Evolutionary conservation across 208 protist species (phyloP), one percentile per base, ranked within the genome.

Genomic region (Leishmania guyanensis): DNA sequence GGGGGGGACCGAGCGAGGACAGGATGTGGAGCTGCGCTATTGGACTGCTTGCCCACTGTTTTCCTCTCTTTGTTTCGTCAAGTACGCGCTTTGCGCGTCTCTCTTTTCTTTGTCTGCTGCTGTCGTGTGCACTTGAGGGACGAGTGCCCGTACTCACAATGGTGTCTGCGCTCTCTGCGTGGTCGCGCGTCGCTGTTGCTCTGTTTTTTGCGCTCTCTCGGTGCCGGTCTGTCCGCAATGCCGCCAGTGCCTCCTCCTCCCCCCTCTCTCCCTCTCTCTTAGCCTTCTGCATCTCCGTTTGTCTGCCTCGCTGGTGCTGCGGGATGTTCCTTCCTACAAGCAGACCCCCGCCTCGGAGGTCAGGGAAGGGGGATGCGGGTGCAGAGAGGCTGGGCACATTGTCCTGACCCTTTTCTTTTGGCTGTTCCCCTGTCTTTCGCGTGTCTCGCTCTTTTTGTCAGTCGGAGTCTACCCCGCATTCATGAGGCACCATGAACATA

Each of bases 41-140:
- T 12, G 68, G 43, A 51, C 68, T 72, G 17, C 43, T 53, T 39
- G 68, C 68, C 43, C 10, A n/a, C 43, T 51, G 71, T 3, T 60
- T 39, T 26, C 70, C 48, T 56, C 5, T 26, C 3, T 33, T 36
- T 75, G 69, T 54, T 20, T 79, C 70, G 64, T 77, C 77, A 39
- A 29, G 5, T 62, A 22, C 46, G 68, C 58, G 22, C 17, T 64
- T 51, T 50, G 46, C 39, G 56, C 50, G 54, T 83, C 43, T 86
- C 29, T 62, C 39, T 33, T 17, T 83, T 33, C 36, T 39, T 39
- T 39, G 36, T 60, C 36, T 78, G 16, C 77, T 84, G 50, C 50
- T 39, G 17, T 5, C 84, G 60, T 60, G 16, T 71, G n/a, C 65
- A 20, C 58, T 66, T 66, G 60, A 66, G 29, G n/a, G 14, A 12